Evolutionary conservation across 2,329 filamentous ascomycete genomes (phyloP).

Genomic region (Aspergillus sp.): DNA sequence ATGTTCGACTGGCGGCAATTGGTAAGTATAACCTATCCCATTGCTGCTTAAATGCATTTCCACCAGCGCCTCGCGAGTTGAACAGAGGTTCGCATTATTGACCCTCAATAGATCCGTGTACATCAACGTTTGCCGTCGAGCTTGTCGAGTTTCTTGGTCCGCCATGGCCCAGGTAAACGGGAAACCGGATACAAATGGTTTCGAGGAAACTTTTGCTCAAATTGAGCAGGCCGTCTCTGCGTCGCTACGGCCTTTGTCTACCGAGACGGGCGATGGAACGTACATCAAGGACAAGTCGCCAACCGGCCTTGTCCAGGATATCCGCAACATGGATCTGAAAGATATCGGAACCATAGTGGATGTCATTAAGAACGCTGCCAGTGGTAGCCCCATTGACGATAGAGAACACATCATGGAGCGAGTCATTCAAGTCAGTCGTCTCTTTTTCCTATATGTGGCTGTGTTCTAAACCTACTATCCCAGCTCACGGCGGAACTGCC

Average conservation of each 20-base stretch:
- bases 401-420: conserved; percentile 54
- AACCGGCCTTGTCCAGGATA: conserved; percentile 34
- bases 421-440: conserved; percentile 37
- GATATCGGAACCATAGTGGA: conserved; percentile 35
- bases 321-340: conserved; percentile 39
- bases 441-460: no score
- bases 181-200: conserved; percentile 19
- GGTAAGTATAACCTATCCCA: background rate
- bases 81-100: conserved; percentile 1
- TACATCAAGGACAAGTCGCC: conserved; percentile 27
- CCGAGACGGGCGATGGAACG: conserved; percentile 32
- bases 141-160: conserved; percentile 1
- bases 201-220: conserved; percentile 28
- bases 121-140: background rate
- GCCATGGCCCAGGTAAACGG: conserved; percentile 14
- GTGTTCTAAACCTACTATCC: no score
- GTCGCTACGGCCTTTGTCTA: conserved; percentile 34
- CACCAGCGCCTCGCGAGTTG: background rate
- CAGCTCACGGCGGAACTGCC: conserved; percentile 31
- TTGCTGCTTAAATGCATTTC: background rate
- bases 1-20: background rate
- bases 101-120: background rate
- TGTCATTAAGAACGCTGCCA: conserved; percentile 32
- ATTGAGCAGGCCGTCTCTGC: conserved; percentile 32
- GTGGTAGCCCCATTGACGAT: conserved; percentile 51